These are phyloP conservation scores for Martensiomyces pterosporus DNA, from an alignment of 192 early-diverging fungal genomes.

Conservation along the genomic window DNA sequence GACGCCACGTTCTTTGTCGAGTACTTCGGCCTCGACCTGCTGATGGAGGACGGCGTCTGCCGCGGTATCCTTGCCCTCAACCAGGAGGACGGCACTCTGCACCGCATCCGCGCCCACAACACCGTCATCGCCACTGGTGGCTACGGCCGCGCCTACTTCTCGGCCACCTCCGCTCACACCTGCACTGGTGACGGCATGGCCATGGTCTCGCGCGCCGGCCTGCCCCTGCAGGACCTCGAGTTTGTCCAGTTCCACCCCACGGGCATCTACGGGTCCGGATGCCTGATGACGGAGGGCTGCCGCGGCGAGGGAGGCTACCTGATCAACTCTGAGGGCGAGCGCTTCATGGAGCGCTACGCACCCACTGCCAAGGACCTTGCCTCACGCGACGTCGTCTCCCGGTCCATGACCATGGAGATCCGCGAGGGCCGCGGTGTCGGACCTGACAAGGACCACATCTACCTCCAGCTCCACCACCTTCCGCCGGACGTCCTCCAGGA, in stretches of 20 bases:
- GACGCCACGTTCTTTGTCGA: slow-evolving; percentile 98
- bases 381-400: slow-evolving; percentile 98
- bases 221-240: slow-evolving; percentile 97
- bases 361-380: slow-evolving; percentile 98
- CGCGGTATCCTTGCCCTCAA: slow-evolving; percentile 94
- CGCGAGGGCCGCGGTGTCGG: slow-evolving; percentile 96
- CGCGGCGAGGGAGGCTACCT: slow-evolving; percentile 98
- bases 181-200: slow-evolving; percentile 99
- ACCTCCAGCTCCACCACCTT: slow-evolving; percentile 93
- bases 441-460: slow-evolving; percentile 93
- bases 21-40: slow-evolving; percentile 97
- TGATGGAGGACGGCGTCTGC: slow-evolving; percentile 98
- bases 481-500: slow-evolving; percentile 85
- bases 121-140: slow-evolving; percentile 99
- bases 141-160: slow-evolving; percentile 99
- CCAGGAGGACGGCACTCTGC: slow-evolving; percentile 97
- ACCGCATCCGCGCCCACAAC: slow-evolving; percentile 96
- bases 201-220: slow-evolving; percentile 94
- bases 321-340: slow-evolving; percentile 93
- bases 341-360: slow-evolving; percentile 99
- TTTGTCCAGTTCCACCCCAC: slow-evolving; percentile 99
- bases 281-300: slow-evolving; percentile 94
- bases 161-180: slow-evolving; percentile 95
- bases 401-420: slow-evolving; percentile 98
- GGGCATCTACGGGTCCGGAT: slow-evolving; percentile 97